Evolutionary conservation across 805 yeast genomes (phyloP), one percentile per base, ranked within the genome.

Genomic region (Yarrowia osloensis): DNA sequence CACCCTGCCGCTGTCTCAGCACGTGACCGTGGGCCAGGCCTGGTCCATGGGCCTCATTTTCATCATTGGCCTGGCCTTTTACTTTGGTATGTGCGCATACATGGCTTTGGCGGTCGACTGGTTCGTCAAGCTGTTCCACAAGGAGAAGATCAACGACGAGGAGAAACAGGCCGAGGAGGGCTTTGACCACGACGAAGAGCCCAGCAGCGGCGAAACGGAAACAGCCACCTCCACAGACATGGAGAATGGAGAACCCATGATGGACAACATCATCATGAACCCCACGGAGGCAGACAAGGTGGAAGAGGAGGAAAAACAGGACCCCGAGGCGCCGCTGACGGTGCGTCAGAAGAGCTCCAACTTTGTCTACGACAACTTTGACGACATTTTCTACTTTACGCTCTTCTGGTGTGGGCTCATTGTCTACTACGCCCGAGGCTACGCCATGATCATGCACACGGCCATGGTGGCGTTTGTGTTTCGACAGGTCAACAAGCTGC

Each of bases 371-470:
- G 77, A 77, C 35, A 76, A 85, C 72, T 80, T 86, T 67, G 91
- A 88, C 74, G 86, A 87, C 84, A 68, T 81, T 15, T 72, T 86
- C 2, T 86, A 85, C 74, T 67, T 73, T 0, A 47, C 79, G 0
- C 68, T 89, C 12, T 83, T 86, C 67, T 71, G 86, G 8, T 80
- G 78, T 2, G 88, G 92, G 0, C 68, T 88, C 12, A 88, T 90
- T 1, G 78, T 88, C 31, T 88, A 87, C 75, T 88, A 83, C 72
- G 76, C 83, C 17, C 74, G 85, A 19, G 84, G 84, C 68, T 83
- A 86, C 62, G 82, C 85, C 68, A 77, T 89, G 74, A 86, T 87
- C 11, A 82, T 86, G 67, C 92, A 90, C 66, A 75, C 88, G 63
- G 82, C 86, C 22, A 77, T 87, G 39, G 85, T 89, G 0, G 83